A percentile compares a stretch with the other conserved stretches of the same genome.
Conservation (phyloP, 148 eudicot species). For the Camellia sinensis region DNA sequence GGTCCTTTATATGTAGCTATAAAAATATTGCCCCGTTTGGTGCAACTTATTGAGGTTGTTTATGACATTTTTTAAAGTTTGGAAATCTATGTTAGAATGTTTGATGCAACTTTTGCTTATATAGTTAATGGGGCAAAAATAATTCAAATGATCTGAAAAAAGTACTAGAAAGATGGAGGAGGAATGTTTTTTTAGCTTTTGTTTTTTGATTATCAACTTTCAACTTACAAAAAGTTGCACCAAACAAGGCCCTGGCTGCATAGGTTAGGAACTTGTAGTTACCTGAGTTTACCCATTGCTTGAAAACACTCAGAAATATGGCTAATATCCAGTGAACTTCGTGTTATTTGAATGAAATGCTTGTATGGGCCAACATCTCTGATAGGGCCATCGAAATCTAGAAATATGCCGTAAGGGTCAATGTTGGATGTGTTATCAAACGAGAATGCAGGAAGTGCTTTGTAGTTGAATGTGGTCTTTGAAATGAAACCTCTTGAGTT, state of each 20-base stretch:
- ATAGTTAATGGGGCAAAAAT: no score
- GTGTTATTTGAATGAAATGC: slow-evolving; percentile 57
- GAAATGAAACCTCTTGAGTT: slow-evolving; percentile 58
- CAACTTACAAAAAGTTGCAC: no score
- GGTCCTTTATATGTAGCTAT: neutral
- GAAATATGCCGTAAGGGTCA: slow-evolving; percentile 40
- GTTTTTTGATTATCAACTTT: no score
- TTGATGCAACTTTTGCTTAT: no score
- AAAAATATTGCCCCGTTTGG: neutral
- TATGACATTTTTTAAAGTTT: no score
- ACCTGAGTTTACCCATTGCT: slow-evolving; percentile 60
- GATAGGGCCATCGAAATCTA: slow-evolving; percentile 34
- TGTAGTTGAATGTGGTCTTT: slow-evolving; percentile 59
- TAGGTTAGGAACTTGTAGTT: slow-evolving; percentile 3
- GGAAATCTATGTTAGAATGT: no score
- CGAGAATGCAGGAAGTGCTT: slow-evolving; percentile 37
- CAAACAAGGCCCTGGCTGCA: neutral
- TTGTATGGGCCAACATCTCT: slow-evolving; percentile 62
- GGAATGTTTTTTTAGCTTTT: no score
- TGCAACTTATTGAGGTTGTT: no score
- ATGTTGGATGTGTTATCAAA: slow-evolving; percentile 30
- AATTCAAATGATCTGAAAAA: no score
- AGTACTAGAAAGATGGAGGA: no score
- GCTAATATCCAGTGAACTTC: slow-evolving; percentile 42
- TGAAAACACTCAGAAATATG: slow-evolving; percentile 45